Evolutionary conservation across 2,329 filamentous ascomycete genomes (phyloP), one percentile per base, ranked within the genome.

Genomic region (Metarhizium album): DNA sequence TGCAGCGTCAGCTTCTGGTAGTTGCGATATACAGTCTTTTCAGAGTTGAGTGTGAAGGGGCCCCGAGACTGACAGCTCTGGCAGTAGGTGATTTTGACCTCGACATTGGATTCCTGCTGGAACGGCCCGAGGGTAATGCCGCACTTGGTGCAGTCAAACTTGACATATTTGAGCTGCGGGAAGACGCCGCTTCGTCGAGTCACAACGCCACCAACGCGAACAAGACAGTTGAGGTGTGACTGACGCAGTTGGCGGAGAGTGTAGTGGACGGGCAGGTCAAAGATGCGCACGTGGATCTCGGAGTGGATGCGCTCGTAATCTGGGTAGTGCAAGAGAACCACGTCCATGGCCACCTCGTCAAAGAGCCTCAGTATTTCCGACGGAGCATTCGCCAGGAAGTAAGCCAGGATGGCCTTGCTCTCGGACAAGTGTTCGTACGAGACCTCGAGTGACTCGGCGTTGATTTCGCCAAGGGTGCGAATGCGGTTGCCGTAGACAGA

Each of bases 1-100:
- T 98, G 93, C 13, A 98, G 78, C 0, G 93, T 98, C 60, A 98
- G 75, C 65, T 96, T 98, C 67, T 98, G 93, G 70, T 96, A 98
- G 69, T 98, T 98, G 55, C 93, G 86, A 71, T 98, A 98, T 16
- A 98, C 87, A 0, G 93, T 98, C 75, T 95, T 94, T 66, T 97
- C 93, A 3, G 90, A 93, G 71, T 97, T 97, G 57, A 98, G 74
- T 0, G 85, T 95, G 64, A 98, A 98, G 0, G 93, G 94, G 0
- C 93, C 93, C 40, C 89, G 84, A 38, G 89, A 94, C 70, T 97
- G 91, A 70, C 93, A 98, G 65, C 87, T 93, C 64, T 96, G 91
- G 66, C 93, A 98, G 74, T 87, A 98, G 0, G 87, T 88, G 59
- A 98, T 88, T 70, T 91, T 95, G 64, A 98, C 90, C 68, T 98